These are phyloP conservation scores for Penicillium thymicola DNA, from an alignment of 2,329 filamentous ascomycete species.

Conservation along the genomic window DNA sequence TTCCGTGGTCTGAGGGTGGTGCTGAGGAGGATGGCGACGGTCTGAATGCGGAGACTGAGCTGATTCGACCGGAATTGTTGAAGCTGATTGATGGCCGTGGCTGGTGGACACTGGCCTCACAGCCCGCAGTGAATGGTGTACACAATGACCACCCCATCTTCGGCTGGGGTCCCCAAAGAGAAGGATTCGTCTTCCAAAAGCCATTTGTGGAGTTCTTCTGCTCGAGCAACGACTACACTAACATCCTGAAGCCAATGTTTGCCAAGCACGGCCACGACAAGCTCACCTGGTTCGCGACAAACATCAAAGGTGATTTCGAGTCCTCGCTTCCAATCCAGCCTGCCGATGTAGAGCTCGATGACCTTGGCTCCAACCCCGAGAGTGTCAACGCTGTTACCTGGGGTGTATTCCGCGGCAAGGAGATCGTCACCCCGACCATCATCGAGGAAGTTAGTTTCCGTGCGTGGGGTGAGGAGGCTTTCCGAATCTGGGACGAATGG, in stretches of 20 bases:
- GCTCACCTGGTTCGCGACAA: slow-evolving; percentile 85
- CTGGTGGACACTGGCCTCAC: slow-evolving; percentile 96
- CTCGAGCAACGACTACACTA: slow-evolving; percentile 66
- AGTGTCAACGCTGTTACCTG: slow-evolving; percentile 93
- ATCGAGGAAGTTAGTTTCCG: slow-evolving; percentile 93
- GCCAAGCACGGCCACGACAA: slow-evolving; percentile 57
- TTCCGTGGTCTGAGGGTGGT: slow-evolving; percentile 81
- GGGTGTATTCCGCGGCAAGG: slow-evolving; percentile 92
- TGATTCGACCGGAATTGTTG: slow-evolving; percentile 73
- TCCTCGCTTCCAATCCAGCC: slow-evolving; percentile 49
- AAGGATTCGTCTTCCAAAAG: slow-evolving; percentile 95
- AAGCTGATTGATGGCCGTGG: slow-evolving; percentile 71
- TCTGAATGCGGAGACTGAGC: slow-evolving; percentile 67
- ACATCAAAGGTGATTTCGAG: slow-evolving; percentile 71
- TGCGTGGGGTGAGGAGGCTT: slow-evolving; percentile 94
- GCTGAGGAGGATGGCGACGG: slow-evolving; percentile 58
- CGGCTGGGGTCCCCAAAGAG: slow-evolving; percentile 84
- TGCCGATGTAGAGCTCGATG: slow-evolving; percentile 32
- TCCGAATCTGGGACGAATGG: slow-evolving; percentile 94
- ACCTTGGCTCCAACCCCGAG: slow-evolving; percentile 34
- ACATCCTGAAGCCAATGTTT: slow-evolving; percentile 61
- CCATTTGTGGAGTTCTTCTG: slow-evolving; percentile 97
- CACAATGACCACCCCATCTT: slow-evolving; percentile 73
- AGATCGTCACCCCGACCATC: slow-evolving; percentile 94
- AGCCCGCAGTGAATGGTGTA: slow-evolving; percentile 87